Base-by-base conservation (phyloP, 805 yeast species). In the Yamadazyma insecticola region DNA sequence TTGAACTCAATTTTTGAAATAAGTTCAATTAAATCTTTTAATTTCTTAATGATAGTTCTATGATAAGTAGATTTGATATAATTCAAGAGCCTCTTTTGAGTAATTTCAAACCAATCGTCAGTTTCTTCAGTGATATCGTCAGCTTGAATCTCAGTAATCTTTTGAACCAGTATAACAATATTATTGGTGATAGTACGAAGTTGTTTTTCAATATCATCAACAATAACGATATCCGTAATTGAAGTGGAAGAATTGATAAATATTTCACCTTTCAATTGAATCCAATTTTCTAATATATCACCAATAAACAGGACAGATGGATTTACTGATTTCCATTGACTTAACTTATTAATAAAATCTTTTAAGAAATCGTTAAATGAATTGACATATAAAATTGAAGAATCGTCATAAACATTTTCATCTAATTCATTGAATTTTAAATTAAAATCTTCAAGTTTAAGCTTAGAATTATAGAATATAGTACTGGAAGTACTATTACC, bases 81-180 rank as follows among this genome's bases (percentile, higher is more conserved):
- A 12, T 53, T 55, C 13, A 55, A 48, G 3, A 75, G 43, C 24
- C 67, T 62, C 25, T 60, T 67, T 35, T 79, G 79, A 2, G 77
- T 42, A 1, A 46, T 33, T 4, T 63, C 52, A 19, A 86, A 64
- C 95, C 96, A 89, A n/a, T 67, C 63, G 36, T 83, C 89, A 16
- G 52, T 55, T 13, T 70, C 77, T 13, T 61, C 72, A 1, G 54
- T 40, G 2, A 74, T 44, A 2, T 41, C 53, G 4, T 46, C 54
- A 16, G 45, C 41, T 29, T 65, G 65, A 8, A 48, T 41, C 20
- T 62, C 74, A 28, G 60, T 58, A 6, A 72, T 55, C 38, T 74
- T 72, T 55, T 89, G 97, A 43, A 83, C 70, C 1, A 81, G 70
- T 18, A 89, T 63, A 32, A 88, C 56, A 13, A 86, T 68, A 3